A percentile compares a stretch with the other conserved stretches of the same genome.
These are phyloP conservation scores for Esteya vermicola DNA, from an alignment of 2,329 filamentous ascomycete species.

Conservation along the genomic window DNA sequence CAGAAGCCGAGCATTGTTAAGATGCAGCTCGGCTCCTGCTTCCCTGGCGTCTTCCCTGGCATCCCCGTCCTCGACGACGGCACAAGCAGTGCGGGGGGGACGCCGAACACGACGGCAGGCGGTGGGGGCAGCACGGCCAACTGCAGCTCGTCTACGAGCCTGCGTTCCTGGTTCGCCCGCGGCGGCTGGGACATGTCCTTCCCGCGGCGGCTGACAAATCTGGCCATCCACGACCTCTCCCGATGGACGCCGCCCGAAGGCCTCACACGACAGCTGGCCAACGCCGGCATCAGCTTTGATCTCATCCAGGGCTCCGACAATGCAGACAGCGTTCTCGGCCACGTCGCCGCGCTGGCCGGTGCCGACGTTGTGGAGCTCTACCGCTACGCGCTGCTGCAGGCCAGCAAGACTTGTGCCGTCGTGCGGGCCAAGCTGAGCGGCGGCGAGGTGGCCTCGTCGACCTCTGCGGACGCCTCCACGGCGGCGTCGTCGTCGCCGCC, in stretches of 20 bases:
- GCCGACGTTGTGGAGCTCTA: slow-evolving; percentile 72
- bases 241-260: slow-evolving; percentile 66
- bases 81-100: slow-evolving; percentile 5
- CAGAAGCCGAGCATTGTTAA: slow-evolving; percentile 61
- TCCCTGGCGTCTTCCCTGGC: slow-evolving; percentile 77
- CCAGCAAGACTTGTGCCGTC: slow-evolving; percentile 55
- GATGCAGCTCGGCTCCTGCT: slow-evolving; percentile 65
- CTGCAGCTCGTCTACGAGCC: slow-evolving; percentile 15
- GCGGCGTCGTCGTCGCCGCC: slow-evolving; percentile 39
- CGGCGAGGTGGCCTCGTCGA: not conserved
- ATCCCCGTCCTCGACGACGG: slow-evolving; percentile 48
- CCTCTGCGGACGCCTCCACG: slow-evolving; percentile 19
- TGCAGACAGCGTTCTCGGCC: slow-evolving; percentile 56
- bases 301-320: slow-evolving; percentile 71
- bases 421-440: slow-evolving; percentile 53
- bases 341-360: slow-evolving; percentile 60
- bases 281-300: slow-evolving; percentile 65
- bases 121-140: slow-evolving; percentile 1
- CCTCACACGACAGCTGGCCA: slow-evolving; percentile 57
- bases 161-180: slow-evolving; percentile 67
- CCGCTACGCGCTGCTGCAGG: slow-evolving; percentile 56
- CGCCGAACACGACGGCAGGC: slow-evolving; percentile 8
- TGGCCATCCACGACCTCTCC: slow-evolving; percentile 58
- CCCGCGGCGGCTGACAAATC: slow-evolving; percentile 44
- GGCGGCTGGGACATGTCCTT: slow-evolving; percentile 71